phyloP scores from a whole-genome alignment of 2,329 filamentous ascomycete genomes.

The Pseudocercospora fijiensis region DNA sequence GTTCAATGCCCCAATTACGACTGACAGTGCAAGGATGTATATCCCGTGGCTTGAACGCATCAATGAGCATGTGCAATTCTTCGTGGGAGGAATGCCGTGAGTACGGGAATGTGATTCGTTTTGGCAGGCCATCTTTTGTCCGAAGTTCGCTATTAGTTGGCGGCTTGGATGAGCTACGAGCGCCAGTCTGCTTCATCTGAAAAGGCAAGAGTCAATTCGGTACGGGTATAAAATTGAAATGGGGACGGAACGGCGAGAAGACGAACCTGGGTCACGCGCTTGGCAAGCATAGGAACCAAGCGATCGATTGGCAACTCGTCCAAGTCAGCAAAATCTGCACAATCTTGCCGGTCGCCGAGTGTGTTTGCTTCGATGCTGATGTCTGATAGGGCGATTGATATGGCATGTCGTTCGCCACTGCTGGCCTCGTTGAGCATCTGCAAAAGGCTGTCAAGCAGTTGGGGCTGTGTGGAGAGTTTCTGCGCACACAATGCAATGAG shows the following conservation, averaged over 20 bases:
- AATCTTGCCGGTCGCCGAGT: conserved; percentile 50
- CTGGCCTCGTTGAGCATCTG: conserved; percentile 36
- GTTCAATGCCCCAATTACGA: conserved; percentile 60
- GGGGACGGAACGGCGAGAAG: background rate
- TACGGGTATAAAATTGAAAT: background rate
- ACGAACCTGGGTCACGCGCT: conserved; percentile 25
- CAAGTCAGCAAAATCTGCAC: conserved; percentile 53
- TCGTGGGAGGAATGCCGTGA: conserved; percentile 84
- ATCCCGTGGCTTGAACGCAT: conserved; percentile 68
- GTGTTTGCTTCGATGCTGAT: conserved; percentile 25
- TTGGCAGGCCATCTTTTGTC: conserved; percentile 23
- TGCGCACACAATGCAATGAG: conserved; percentile 54
- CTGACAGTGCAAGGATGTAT: conserved; percentile 78
- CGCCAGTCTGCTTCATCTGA: conserved; percentile 24
- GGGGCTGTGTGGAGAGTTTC: conserved; percentile 39
- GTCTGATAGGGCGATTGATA: conserved; percentile 30
- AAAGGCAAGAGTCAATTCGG: background rate
- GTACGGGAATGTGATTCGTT: conserved; percentile 66
- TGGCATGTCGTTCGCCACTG: conserved; percentile 20
- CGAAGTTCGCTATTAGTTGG: background rate
- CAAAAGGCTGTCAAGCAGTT: conserved; percentile 39
- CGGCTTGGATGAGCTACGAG: background rate
- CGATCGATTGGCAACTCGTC: conserved; percentile 36
- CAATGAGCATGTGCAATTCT: conserved; percentile 71
- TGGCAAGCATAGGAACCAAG: conserved; percentile 35